phyloP scores from a whole-genome alignment of 257 asterid genomes.

The Solanum pimpinellifolium region DNA sequence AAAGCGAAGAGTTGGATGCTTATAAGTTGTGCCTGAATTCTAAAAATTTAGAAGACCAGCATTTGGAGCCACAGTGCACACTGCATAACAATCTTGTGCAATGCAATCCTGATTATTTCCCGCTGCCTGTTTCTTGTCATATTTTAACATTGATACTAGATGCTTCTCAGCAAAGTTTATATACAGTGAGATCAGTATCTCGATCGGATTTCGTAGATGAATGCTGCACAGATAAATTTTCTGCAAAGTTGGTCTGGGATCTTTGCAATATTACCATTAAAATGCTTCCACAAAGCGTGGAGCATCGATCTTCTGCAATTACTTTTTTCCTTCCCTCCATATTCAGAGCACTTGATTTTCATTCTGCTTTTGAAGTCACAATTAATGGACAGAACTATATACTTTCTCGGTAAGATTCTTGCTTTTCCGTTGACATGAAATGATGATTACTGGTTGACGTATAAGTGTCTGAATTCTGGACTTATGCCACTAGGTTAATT shows the following conservation, averaged over 20 bases:
- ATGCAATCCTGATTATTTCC: constrained; percentile 35
- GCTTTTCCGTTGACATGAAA: not conserved
- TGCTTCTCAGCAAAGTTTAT: constrained; percentile 35
- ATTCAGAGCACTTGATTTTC: constrained; percentile 41
- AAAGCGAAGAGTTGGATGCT: constrained; percentile 38
- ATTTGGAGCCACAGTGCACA: constrained; percentile 6
- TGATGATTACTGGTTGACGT: not conserved
- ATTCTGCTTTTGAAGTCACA: constrained; percentile 32
- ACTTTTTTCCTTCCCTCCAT: constrained; percentile 61
- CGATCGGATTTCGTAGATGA: constrained; percentile 19
- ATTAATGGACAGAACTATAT: constrained; percentile 32
- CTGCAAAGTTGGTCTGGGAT: constrained; percentile 76
- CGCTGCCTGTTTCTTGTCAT: constrained; percentile 50
- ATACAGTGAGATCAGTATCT: constrained; percentile 10
- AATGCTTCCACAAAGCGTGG: constrained; percentile 58
- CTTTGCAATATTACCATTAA: constrained; percentile 47
- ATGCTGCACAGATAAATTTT: constrained; percentile 21
- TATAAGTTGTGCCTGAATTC: constrained; percentile 34
- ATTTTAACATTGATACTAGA: constrained; percentile 44
- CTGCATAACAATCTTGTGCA: constrained; percentile 18
- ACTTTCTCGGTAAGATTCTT: constrained; percentile 44
- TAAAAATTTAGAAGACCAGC: constrained; percentile 17
- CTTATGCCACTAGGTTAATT: not conserved
- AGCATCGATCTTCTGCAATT: constrained; percentile 68
- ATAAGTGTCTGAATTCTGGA: not conserved